phyloP scores from a whole-genome alignment of 2,329 filamentous ascomycete genomes.

The Trichoderma simmonsii region DNA sequence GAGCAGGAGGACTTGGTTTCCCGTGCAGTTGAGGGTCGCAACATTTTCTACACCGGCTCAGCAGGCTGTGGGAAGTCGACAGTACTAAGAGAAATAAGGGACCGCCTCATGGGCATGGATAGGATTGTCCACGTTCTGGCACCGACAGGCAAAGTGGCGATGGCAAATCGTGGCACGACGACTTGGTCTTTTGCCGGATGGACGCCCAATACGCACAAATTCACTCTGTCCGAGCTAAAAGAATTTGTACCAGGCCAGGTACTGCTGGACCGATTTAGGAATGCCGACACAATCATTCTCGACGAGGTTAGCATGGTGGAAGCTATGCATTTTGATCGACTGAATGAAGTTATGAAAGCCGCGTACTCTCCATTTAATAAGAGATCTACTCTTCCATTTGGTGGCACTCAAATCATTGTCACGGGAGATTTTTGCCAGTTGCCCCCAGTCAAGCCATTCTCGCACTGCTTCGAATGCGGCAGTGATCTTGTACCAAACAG shows the following conservation, averaged over 20 bases:
- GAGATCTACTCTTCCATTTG: slow-evolving; percentile 22
- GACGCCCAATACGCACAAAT: slow-evolving; percentile 37
- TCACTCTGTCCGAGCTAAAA: rapidly evolving
- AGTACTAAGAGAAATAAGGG: slow-evolving; percentile 25
- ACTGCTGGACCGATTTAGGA: slow-evolving; percentile 29
- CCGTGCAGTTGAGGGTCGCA: slow-evolving; percentile 48
- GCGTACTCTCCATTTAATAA: background rate
- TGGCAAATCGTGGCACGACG: slow-evolving; percentile 55
- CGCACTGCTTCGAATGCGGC: slow-evolving; percentile 24
- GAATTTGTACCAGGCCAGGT: slow-evolving; percentile 25
- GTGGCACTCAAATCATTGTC: slow-evolving; percentile 27
- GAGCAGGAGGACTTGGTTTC: slow-evolving; percentile 33
- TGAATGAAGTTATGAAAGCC: slow-evolving; percentile 33
- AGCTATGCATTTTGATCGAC: slow-evolving; percentile 35
- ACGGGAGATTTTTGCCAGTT: slow-evolving; percentile 56
- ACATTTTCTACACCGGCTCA: slow-evolving; percentile 64
- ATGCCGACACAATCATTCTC: slow-evolving; percentile 56
- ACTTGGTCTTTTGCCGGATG: slow-evolving; percentile 58
- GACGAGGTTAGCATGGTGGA: slow-evolving; percentile 67
- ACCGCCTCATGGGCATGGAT: background rate
- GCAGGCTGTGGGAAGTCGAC: slow-evolving; percentile 45
- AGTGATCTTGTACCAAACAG: background rate
- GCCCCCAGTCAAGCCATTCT: slow-evolving; percentile 56
- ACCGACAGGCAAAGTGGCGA: slow-evolving; percentile 57
- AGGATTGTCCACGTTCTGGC: slow-evolving; percentile 50